phyloP scores from a whole-genome alignment of 2,329 filamentous ascomycete genomes.

The Aquanectria penicillioides region DNA sequence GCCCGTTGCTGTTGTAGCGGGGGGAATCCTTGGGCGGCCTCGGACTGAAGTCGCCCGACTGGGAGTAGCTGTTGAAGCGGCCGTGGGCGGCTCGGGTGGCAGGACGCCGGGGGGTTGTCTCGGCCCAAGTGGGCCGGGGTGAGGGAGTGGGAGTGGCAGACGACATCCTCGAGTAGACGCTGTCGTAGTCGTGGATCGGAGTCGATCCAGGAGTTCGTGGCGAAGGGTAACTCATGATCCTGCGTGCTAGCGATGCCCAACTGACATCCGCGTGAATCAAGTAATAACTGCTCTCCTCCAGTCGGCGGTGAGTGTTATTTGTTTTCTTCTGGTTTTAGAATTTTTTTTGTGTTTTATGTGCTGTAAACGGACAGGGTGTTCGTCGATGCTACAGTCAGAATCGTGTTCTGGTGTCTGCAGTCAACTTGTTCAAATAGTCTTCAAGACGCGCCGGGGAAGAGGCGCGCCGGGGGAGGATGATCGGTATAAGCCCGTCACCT shows the following conservation, averaged over 20 bases:
- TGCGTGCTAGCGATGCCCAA: slow-evolving; percentile 48
- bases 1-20: slow-evolving; percentile 69
- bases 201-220: slow-evolving; percentile 57
- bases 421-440: slow-evolving; percentile 27
- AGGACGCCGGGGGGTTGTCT: slow-evolving; percentile 62
- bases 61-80: slow-evolving; percentile 52
- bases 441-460: slow-evolving; percentile 37
- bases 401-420: slow-evolving; percentile 26
- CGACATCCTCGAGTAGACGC: slow-evolving; percentile 58
- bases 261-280: slow-evolving; percentile 43
- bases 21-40: slow-evolving; percentile 65
- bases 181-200: slow-evolving; percentile 61
- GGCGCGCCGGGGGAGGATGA: slow-evolving; percentile 58
- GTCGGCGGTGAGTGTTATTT: slow-evolving; percentile 38
- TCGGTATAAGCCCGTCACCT: slow-evolving; percentile 65
- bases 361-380: slow-evolving; percentile 22
- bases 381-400: slow-evolving; percentile 37
- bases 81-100: slow-evolving; percentile 60
- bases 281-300: slow-evolving; percentile 41
- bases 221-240: slow-evolving; percentile 53
- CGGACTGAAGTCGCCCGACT: slow-evolving; percentile 50
- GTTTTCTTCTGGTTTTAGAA: slow-evolving; percentile 49
- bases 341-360: slow-evolving; percentile 34
- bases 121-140: slow-evolving; percentile 62
- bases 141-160: slow-evolving; percentile 68